Evolutionary conservation across 2,329 filamentous ascomycete genomes (phyloP).

Genomic region (Sclerotinia sclerotiorum): DNA sequence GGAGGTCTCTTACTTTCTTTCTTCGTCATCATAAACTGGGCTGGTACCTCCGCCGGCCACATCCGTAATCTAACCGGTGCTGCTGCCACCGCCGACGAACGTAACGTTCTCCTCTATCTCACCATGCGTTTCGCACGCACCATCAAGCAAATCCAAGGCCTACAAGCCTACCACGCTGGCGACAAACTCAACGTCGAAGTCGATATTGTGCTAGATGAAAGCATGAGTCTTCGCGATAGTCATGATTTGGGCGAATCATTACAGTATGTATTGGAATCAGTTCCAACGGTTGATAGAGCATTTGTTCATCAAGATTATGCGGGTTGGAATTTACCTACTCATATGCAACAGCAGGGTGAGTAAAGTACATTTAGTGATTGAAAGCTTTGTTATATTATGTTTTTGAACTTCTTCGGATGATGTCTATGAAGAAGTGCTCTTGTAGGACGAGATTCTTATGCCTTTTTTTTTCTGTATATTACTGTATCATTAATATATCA

Average conservation of each 20-base stretch:
- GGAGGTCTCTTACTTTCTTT: conserved; percentile 63
- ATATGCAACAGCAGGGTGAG: conserved; percentile 40
- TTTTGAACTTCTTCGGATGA: not conserved
- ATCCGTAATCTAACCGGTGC: conserved; percentile 59
- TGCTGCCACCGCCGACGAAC: conserved; percentile 51
- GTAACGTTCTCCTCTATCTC: conserved; percentile 59
- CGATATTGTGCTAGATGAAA: conserved; percentile 57
- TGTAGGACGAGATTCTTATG: too few relatives aligned
- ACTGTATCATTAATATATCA: too few relatives aligned
- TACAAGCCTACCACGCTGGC: conserved; percentile 60
- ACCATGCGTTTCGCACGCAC: conserved; percentile 57
- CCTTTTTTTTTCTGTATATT: too few relatives aligned
- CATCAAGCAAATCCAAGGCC: conserved; percentile 53
- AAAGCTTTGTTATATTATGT: too few relatives aligned
- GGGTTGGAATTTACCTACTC: conserved; percentile 40
- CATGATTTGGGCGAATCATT: conserved; percentile 64
- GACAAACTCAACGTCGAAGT: conserved; percentile 64
- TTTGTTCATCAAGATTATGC: conserved; percentile 46
- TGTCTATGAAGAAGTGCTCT: not conserved
- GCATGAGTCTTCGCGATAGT: conserved; percentile 51
- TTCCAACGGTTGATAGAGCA: conserved; percentile 44
- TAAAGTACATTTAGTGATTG: not conserved
- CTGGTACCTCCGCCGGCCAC: conserved; percentile 59
- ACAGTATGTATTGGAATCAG: conserved; percentile 60
- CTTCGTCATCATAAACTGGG: conserved; percentile 70